Evolutionary conservation across 2,329 filamentous ascomycete species (phyloP), one percentile per base, ranked within the genome.

Genomic region (Chaetoscypha palmicola): DNA sequence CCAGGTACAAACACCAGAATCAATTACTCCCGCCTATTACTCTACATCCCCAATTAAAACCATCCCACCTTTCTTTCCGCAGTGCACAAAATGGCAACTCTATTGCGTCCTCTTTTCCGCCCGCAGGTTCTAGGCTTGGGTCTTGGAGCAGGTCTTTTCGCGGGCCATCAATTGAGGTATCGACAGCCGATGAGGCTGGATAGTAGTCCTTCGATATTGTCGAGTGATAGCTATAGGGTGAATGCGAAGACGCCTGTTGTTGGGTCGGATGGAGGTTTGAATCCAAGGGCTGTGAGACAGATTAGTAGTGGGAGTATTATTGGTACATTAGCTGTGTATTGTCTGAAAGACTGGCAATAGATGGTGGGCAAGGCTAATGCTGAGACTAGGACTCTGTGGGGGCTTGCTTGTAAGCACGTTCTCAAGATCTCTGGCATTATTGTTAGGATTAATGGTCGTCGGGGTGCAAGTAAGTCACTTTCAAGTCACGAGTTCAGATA

Each of bases 351-450:
- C n/a, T n/a, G n/a, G n/a, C n/a, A n/a, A n/a, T n/a, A n/a, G n/a
- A n/a, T n/a, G 23, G 24, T 10, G 2, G 10, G 28, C 32, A 11
- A 11, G 14, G 11, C 17, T 31, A 24, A 17, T 10, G 32, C 21
- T 11, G 19, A 16, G 21, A 4, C 33, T 39, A 57, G 57, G 55
- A 16, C 22, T 59, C 22, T 55, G 56, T 45, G 49, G 55, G 5
- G 57, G 59, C 2, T 39, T 90, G 23, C 66, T 81, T 0, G 71
- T 89, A 20, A 79, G 79, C 46, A 68, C 83, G 12, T 87, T 90
- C 62, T 87, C 82, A 7, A 78, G 77, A 58, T 77, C 81, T 1
- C 66, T 90, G 37, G 81, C 83, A 1, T 57, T 89, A 12, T 61
- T 90, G 16, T 66, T 84, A 16, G 83, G 84, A 0, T 58, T 86